Evolutionary conservation across 1,139 yeast genomes (phyloP), one percentile per base, ranked within the genome.

Genomic region (Yarrowia galli): DNA sequence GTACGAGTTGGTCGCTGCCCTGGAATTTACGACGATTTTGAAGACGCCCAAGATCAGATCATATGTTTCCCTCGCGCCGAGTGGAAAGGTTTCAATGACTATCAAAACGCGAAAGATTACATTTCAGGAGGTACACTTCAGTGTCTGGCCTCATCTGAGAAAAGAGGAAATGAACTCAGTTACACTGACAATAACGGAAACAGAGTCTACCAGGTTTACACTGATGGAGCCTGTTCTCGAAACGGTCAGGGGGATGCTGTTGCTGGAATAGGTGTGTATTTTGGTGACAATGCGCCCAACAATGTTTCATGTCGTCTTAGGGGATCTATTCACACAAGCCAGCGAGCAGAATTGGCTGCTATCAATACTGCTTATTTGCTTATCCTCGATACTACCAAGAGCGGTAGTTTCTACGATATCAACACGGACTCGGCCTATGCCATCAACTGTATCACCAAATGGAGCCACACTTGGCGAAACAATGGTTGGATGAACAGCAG

Each of bases 331-430:
- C 53, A 48, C 9, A 48, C 53, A 4, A 48, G 18, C 22, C 53
- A 48, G 53, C 16, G 53, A n/a, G 53, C 53, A 1, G 38, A 48
- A 28, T 28, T 48, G 38, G 23, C 23, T n/a, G 53, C 38, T n/a
- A 28, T 48, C 16, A 8, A 12, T 9, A 48, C n/a, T 16, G 53
- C 53, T 2, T 28, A 48, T n/a, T 5, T 25, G 12, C 15, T 46
- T 4, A 25, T n/a, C n/a, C n/a, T 46, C 20, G 35, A 16, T 4
- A 12, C 35, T 9, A 25, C 7, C 18, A 25, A 25, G 4, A 20
- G 25, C n/a, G 35, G 35, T 5, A 25, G 32, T 9, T 8, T 7
- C 6, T 46, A 46, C 35, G 7, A 46, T 12, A 46, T 46, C 20
- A 23, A 25, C 9, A 23, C 35, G 2, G 51, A 46, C 20, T 46